Conservation (phyloP, 176 grass and related monocot species). For the Thalia dealbata region DNA sequence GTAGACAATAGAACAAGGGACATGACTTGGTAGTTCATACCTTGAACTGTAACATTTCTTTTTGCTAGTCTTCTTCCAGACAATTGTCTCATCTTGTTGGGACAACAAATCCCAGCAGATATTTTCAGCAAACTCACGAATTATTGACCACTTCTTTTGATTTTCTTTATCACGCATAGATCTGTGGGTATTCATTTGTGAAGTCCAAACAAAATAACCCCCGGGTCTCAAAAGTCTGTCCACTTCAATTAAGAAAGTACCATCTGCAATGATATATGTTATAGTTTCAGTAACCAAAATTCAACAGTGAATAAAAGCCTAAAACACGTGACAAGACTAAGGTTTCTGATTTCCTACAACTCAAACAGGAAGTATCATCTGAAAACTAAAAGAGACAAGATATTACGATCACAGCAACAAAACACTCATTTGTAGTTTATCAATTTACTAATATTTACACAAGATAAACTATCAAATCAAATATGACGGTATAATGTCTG, state of each 20-base stretch:
- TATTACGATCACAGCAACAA: too few relatives aligned
- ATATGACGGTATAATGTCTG: too few relatives aligned
- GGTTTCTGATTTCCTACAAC: neutral
- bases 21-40: constrained; percentile 22
- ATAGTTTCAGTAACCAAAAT: neutral
- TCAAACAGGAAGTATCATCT: neutral
- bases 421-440: too few relatives aligned
- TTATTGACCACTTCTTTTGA: constrained; percentile 70
- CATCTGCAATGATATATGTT: constrained; percentile 44
- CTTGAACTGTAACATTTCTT: constrained; percentile 66
- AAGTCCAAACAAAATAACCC: constrained; percentile 98
- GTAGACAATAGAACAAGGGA: neutral
- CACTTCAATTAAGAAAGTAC: constrained; percentile 89
- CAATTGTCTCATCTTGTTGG: constrained; percentile 97
- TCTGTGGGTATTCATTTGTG: constrained; percentile 79
- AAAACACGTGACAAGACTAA: neutral
- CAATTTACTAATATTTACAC: too few relatives aligned
- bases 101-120: constrained; percentile 96
- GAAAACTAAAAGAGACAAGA: too few relatives aligned
- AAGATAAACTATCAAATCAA: too few relatives aligned
- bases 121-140: constrained; percentile 54
- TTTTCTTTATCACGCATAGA: constrained; percentile 86
- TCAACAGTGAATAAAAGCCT: constrained; percentile 12
- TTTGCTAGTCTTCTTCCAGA: constrained; percentile 89
- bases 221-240: constrained; percentile 90